phyloP scores from a whole-genome alignment of 306 rosid genomes.

The Urtica urens region DNA sequence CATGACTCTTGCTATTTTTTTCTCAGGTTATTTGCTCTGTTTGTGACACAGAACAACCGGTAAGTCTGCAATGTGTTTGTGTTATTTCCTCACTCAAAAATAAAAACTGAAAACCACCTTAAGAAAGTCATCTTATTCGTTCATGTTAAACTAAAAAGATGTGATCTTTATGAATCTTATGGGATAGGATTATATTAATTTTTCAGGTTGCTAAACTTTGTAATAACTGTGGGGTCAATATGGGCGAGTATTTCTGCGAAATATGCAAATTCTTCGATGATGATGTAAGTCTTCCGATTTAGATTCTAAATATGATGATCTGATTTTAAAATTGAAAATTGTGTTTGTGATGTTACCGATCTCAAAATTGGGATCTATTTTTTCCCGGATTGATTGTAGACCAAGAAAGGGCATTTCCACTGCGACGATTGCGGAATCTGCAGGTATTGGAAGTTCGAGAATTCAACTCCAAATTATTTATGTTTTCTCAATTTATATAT shows the following conservation, averaged over 20 bases:
- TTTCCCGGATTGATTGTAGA: constrained; percentile 51
- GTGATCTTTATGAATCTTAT: background rate
- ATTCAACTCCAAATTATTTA: too few species aligned
- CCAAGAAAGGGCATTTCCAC: constrained; percentile 65
- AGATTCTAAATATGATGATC: background rate
- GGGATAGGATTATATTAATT: constrained; percentile 4
- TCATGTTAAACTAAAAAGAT: background rate
- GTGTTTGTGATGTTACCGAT: background rate
- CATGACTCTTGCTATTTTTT: constrained; percentile 7
- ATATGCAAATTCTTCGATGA: constrained; percentile 90
- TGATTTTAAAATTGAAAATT: too few species aligned
- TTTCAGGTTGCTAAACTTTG: constrained; percentile 72
- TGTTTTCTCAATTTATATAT: too few species aligned
- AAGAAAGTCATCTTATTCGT: background rate
- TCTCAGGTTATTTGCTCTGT: constrained; percentile 86
- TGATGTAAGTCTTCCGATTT: constrained; percentile 40
- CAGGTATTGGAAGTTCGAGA: too few species aligned
- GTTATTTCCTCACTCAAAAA: background rate
- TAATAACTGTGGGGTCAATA: constrained; percentile 79
- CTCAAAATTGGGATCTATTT: constrained; percentile 6
- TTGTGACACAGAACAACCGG: constrained; percentile 97
- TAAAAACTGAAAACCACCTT: too few species aligned
- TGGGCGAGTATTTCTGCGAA: constrained; percentile 91
- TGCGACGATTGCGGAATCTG: constrained; percentile 96
- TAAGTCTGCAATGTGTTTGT: constrained; percentile 22